Base-by-base conservation (phyloP, 129 eudicot species). In the Centrapalus pauciflorus region DNA sequence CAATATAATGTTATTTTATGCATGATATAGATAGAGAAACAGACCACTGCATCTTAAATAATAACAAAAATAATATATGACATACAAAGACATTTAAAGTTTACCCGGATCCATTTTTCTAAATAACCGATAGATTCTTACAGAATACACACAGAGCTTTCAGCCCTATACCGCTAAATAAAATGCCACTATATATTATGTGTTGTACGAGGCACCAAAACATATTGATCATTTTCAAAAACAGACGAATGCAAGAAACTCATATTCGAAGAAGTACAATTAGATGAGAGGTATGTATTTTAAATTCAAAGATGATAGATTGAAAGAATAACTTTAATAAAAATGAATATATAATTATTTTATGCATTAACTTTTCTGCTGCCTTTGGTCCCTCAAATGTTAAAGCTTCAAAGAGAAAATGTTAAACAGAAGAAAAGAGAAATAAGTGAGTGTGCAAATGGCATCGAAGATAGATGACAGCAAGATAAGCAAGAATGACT, bases 101-200 rank as follows among this genome's bases (percentile, higher is more conserved):
- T 32, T 60, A 60, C 66, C 34, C 66, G 19, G 66, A 60, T 5
- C 64, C 41, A 29, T 59, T 17, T 14, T 59, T 59, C 46, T 17
- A 59, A 17, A 59, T 7, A 8, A 30, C 45, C 28, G 9, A 21
- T 16, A 21, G 4, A 32, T 10, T 16, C 51, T 45, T 21, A 45
- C 51, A 45, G 23, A 45, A 1, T n/a, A 45, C 51, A 45, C 51
- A 45, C n/a, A 45, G 51, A 45, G 9, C 50, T n/a, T 8, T 8
- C 3, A 38, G 45, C 45, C 45, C 12, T 38, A 38, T 45, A 45
- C 9, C 6, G 4, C 51, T 21, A 45, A 20, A 46, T 46, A 46
- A 17, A 14, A 46, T 17, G 3, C 24, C 54, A 48, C 25, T 45
- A 45, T 13, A 17, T 45, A 41, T 13, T 45, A 5, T 48, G 54